Evolutionary conservation across 495 filamentous ascomycete species (phyloP), one percentile per base, ranked within the genome.

Genomic region (Penicillium waksmanii): DNA sequence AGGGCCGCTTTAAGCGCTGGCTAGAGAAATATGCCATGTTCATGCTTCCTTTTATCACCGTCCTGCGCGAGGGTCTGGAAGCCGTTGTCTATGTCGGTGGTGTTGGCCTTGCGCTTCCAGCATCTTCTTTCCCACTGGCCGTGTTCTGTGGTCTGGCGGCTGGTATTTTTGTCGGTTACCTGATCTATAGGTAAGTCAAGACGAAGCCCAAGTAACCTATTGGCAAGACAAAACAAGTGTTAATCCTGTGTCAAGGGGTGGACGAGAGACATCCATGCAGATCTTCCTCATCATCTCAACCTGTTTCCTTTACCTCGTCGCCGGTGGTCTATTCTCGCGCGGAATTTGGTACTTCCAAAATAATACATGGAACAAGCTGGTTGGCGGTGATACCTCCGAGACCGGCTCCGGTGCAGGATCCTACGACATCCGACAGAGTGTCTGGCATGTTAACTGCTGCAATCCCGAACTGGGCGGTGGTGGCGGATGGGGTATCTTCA

Each of bases 391-490:
- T 71, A 85, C 85, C 3, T 79, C 84, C 0, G 93, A 96, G 69
- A 77, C 82, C 1, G 93, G 93, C 3, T 70, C 83, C 10, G 93
- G 93, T 0, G 82, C 93, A 0, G 93, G 93, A 4, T 95, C 91
- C 0, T 97, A 97, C 73, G 87, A 97, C 68, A 94, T 96, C 62
- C 78, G 80, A 27, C 75, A 86, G 62, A 93, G 85, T 49, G 92
- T 97, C 3, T 97, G 93, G 93, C 93, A 97, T 67, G 85, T 96
- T 51, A 96, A 96, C 66, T 96, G 90, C 77, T 96, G 92, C 71
- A 93, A 83, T 55, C 86, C 92, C 0, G 72, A 78, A 19, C 49
- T 88, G 15, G 85, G 86, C 53, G 90, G 89, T 34, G 91, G 90
- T 17, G 85, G 84, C 46, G 92, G 91, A 23, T 97, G 93, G 93